These are phyloP conservation scores for Apiotrichum veenhuisii DNA, from an alignment of 1,284 basidiomycete genomes.

Conservation along the genomic window DNA sequence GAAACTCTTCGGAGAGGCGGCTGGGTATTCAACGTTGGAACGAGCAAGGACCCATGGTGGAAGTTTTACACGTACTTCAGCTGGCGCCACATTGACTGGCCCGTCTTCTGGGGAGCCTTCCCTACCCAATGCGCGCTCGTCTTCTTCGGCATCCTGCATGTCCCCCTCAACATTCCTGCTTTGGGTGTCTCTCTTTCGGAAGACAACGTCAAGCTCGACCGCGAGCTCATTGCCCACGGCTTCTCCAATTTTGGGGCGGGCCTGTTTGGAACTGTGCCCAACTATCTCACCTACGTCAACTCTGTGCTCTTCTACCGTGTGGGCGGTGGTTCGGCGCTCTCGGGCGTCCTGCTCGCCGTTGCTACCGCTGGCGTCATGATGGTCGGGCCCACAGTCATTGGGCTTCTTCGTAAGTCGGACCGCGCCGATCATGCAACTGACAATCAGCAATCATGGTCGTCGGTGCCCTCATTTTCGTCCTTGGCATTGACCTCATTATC, in stretches of 20 bases:
- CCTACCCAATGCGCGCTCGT: slow-evolving; percentile 54
- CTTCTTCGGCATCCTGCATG: slow-evolving; percentile 71
- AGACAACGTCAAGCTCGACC: slow-evolving; percentile 85
- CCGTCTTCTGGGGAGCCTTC: slow-evolving; percentile 67
- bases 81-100: slow-evolving; percentile 60
- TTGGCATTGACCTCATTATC: slow-evolving; percentile 90
- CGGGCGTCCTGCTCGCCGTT: slow-evolving; percentile 79
- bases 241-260: slow-evolving; percentile 85
- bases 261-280: slow-evolving; percentile 64
- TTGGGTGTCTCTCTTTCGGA: slow-evolving; percentile 88
- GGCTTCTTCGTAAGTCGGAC: slow-evolving; percentile 76
- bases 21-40: slow-evolving; percentile 85
- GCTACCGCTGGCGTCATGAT: slow-evolving; percentile 71
- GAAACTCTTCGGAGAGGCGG: slow-evolving; percentile 61
- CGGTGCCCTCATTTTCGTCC: slow-evolving; percentile 86
- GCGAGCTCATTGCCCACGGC: slow-evolving; percentile 89
- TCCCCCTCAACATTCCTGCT: slow-evolving; percentile 89
- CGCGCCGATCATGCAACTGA: background rate
- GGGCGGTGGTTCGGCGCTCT: slow-evolving; percentile 77
- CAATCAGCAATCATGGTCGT: slow-evolving; percentile 76
- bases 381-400: slow-evolving; percentile 68
- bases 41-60: slow-evolving; percentile 67
- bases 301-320: slow-evolving; percentile 92
- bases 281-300: slow-evolving; percentile 68
- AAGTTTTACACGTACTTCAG: slow-evolving; percentile 74